Base-by-base conservation (phyloP, 2,329 filamentous ascomycete genomes). In the Alternaria consortialis region DNA sequence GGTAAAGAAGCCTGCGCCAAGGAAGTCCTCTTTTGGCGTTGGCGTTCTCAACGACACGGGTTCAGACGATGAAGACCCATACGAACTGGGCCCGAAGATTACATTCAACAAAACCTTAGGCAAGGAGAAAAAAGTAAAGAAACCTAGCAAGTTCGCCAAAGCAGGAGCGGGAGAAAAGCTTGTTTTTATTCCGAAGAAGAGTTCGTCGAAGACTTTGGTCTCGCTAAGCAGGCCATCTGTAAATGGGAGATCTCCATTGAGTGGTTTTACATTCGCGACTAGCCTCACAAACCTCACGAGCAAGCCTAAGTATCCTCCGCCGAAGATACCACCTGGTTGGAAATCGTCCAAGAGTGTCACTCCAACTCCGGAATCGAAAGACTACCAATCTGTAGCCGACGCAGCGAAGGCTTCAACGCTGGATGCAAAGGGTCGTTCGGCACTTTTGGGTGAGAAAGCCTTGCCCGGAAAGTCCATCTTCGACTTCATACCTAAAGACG, bases 401-500 rank as follows among this genome's bases (percentile, higher is more conserved):
- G 91, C 91, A 2, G 93, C 93, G 8, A 94, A 90, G 77, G 83
- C 87, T 2, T 95, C 92, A 0, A 87, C 84, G 1, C 84, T 97
- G 8, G 88, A 97, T 74, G 89, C 92, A 0, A 90, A 88, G 72
- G 84, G 90, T 42, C 88, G 95, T 63, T 94, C 93, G 12, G 88
- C 88, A 4, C 83, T 97, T 1, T 84, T 98, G 1, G 94, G 94
- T 36, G 94, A 97, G 80, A 84, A 87, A 39, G 86, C 88, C 36
- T 82, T 98, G 0, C 94, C 94, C 0, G 92, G 93, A 0, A 97
- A 98, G 80, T 98, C 95, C 0, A 89, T 99, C 3, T 99, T 98
- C 77, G 94, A 98, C 79, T 99, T 91, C 78, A 85, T 99, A 66
- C 91, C 91, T 0, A 84, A 92, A 0, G 86, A 91, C 34, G 88